Evolutionary conservation across 2,329 filamentous ascomycete genomes (phyloP).

Genomic region (Colletotrichum siamense): DNA sequence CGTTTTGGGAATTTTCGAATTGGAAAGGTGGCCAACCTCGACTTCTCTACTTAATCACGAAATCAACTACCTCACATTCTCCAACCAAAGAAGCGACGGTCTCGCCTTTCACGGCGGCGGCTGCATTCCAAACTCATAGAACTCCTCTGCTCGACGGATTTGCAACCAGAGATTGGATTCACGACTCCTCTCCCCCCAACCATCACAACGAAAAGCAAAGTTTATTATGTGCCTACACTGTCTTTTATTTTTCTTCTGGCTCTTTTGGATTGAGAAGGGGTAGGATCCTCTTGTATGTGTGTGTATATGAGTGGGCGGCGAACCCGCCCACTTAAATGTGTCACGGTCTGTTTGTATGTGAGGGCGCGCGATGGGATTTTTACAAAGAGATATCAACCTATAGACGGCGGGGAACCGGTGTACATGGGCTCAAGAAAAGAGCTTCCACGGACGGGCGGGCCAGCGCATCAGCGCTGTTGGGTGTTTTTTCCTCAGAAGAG

Average conservation of each 20-base stretch:
- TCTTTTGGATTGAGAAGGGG: not conserved
- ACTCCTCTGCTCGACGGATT: constrained; percentile 3
- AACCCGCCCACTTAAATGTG: not conserved
- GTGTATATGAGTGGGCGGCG: not conserved
- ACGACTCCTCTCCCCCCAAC: constrained; percentile 5
- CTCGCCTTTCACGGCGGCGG: not conserved
- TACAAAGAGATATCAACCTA: constrained; percentile 10
- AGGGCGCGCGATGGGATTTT: not conserved
- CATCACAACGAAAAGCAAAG: constrained; percentile 10
- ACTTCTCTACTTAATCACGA: constrained; percentile 11
- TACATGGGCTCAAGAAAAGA: not conserved
- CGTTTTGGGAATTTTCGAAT: constrained; percentile 31
- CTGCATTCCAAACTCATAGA: constrained; percentile 5
- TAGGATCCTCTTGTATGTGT: not conserved
- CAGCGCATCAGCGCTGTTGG: not conserved
- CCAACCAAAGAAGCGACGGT: constrained; percentile 1
- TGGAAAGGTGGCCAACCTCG: constrained; percentile 5
- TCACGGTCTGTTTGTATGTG: not conserved
- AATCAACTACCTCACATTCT: not conserved
- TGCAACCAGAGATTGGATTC: constrained; percentile 11
- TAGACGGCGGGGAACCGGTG: constrained; percentile 10
- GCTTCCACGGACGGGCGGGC: not conserved
- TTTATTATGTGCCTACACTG: not conserved
- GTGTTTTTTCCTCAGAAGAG: not conserved
- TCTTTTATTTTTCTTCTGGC: not conserved